Evolutionary conservation across 1,284 basidiomycete species (phyloP).

Genomic region (Neolentinus lepideus): DNA sequence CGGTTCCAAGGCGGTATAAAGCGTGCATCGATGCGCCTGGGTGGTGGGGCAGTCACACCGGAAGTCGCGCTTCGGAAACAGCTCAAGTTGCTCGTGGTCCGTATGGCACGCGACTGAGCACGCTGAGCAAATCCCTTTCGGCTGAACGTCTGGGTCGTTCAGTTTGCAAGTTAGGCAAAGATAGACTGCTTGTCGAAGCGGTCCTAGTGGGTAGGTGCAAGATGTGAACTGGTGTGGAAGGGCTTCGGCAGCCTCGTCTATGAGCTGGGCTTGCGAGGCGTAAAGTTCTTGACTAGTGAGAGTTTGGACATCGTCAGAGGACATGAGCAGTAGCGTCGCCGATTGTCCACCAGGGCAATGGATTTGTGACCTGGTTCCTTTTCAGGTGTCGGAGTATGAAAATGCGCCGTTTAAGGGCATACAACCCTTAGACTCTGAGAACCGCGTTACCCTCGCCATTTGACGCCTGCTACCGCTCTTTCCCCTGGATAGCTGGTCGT

Average conservation of each 20-base stretch:
- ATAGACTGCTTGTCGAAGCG: slow-evolving; percentile 63
- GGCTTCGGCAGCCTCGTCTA: slow-evolving; percentile 63
- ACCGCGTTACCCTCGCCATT: no score
- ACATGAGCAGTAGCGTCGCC: no score
- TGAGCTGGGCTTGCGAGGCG: slow-evolving; percentile 51
- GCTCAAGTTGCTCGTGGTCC: slow-evolving; percentile 73
- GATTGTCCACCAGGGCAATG: no score
- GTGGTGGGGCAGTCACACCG: slow-evolving; percentile 78
- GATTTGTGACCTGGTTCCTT: no score
- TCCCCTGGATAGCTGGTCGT: no score
- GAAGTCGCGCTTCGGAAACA: slow-evolving; percentile 77
- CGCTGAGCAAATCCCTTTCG: slow-evolving; percentile 60
- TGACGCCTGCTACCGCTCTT: no score
- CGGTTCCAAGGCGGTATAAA: slow-evolving; percentile 46
- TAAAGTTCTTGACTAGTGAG: slow-evolving; percentile 26
- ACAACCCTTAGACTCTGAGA: no score
- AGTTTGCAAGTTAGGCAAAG: slow-evolving; percentile 62
- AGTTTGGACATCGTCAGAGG: slow-evolving; percentile 4
- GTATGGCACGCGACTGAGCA: slow-evolving; percentile 80
- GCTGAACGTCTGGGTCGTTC: slow-evolving; percentile 15
- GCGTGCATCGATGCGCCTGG: slow-evolving; percentile 44
- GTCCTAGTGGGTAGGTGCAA: slow-evolving; percentile 62
- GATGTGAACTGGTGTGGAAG: slow-evolving; percentile 70
- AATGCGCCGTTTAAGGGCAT: no score
- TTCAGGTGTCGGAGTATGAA: no score